These are phyloP conservation scores for Botrytis aclada DNA, from an alignment of 2,329 filamentous ascomycete species.

Conservation along the genomic window DNA sequence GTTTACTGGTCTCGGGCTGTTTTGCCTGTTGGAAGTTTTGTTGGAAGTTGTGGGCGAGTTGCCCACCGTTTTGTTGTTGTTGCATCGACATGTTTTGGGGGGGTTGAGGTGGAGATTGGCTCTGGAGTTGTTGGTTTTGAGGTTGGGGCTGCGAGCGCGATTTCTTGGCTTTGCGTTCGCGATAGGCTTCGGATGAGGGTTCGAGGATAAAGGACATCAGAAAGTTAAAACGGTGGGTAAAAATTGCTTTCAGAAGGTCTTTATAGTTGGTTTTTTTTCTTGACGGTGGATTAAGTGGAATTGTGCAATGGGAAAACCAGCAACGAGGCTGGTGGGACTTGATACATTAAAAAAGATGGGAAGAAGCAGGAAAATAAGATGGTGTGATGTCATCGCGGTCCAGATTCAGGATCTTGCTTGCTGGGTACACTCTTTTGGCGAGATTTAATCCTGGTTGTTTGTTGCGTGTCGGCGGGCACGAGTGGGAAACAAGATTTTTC, in stretches of 20 bases:
- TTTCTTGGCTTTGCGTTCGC: slow-evolving; percentile 17
- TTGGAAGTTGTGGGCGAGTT: slow-evolving; percentile 12
- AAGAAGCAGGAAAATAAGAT: slow-evolving; percentile 15
- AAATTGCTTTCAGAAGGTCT: neutral
- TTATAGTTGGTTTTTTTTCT: neutral
- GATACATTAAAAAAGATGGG: slow-evolving; percentile 6
- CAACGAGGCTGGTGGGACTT: neutral
- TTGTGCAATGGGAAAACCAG: neutral
- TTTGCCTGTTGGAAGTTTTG: slow-evolving; percentile 9
- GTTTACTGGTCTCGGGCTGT: slow-evolving; percentile 14
- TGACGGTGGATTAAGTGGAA: neutral
- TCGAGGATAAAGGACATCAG: slow-evolving; percentile 16
- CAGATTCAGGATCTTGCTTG: slow-evolving; percentile 18
- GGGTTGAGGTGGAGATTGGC: neutral
- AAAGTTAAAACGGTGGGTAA: neutral
- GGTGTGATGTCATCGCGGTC: slow-evolving; percentile 19
- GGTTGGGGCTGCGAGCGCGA: slow-evolving; percentile 4
- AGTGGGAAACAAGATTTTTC: slow-evolving; percentile 20
- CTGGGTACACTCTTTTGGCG: neutral
- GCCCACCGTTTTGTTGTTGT: slow-evolving; percentile 7
- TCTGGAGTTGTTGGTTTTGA: slow-evolving; percentile 13
- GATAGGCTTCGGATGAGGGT: slow-evolving; percentile 17
- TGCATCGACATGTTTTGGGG: slow-evolving; percentile 9
- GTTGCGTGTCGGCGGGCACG: neutral
- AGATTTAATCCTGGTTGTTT: slow-evolving; percentile 14